Base-by-base conservation (phyloP, 306 rosid genomes). In the Prunus salicina region DNA sequence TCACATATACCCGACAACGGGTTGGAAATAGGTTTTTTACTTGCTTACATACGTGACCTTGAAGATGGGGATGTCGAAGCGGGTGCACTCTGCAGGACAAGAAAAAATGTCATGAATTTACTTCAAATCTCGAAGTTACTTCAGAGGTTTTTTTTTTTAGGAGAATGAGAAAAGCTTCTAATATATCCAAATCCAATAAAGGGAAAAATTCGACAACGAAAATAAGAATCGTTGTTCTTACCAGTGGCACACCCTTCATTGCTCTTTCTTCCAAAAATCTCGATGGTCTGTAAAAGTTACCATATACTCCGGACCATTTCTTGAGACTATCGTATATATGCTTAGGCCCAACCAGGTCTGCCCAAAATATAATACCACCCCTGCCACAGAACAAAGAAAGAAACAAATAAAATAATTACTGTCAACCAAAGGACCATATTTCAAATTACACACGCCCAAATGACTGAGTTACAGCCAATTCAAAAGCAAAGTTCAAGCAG, bases 321-420 rank as follows among this genome's bases (percentile, higher is more conserved):
- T 89, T 89, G 3, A 92, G 91, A 79, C 91, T 93, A 57, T 76
- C 38, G 79, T 96, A 92, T 34, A 96, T 52, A 82, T 88, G 96
- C 71, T 91, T 87, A 51, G 96, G 87, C 53, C 97, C 99, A 57
- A 96, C 91, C 77, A 81, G 24, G 80, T 92, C 99, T 57, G 88
- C 99, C 99, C 99, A 96, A 69, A 82, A 89, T 43, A 96, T 91
- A 88, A 92, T 76, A 72, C 98, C 99, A 24, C 99, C 99, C 74
- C 99, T 95, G 90, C 86, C 82, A 74, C 45, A 72, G 22, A 69
- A 72, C 38, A 30, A 50, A 3, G n/a, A 16, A 3, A 8, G 27
- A 50, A 25, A 56, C 46, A 12, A 27, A 24, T 16, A 45, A 9
- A 12, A 41, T 4, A 8, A 64, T 27, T 52, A 27, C 62, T n/a